Conservation (phyloP, 2,329 filamentous ascomycete species). For the Sarocladiaceae sp. region DNA sequence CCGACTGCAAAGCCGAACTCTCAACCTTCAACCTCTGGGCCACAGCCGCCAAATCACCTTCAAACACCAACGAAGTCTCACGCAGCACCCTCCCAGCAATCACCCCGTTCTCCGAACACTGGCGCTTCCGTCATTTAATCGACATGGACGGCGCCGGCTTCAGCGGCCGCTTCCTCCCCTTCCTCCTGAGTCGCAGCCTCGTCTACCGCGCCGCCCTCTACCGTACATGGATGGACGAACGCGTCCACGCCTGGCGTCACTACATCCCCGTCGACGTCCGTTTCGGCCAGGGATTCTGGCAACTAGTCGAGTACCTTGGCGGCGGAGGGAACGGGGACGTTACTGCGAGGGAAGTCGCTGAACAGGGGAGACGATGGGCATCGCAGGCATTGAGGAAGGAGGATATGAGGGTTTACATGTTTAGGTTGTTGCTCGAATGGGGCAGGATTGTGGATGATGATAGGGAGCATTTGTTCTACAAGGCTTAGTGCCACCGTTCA, state of each 20-base stretch:
- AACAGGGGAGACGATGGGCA: conserved; percentile 51
- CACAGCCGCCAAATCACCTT: background rate
- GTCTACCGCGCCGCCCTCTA: conserved; percentile 62
- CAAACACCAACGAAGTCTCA: background rate
- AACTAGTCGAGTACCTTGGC: conserved; percentile 33
- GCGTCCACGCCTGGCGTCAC: conserved; percentile 58
- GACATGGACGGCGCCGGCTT: conserved; percentile 70
- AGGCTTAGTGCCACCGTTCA: background rate
- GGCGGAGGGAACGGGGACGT: conserved; percentile 13
- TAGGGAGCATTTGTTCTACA: conserved; percentile 31
- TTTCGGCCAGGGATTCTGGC: conserved; percentile 54
- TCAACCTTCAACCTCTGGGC: conserved; percentile 36
- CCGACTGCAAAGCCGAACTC: conserved; percentile 34
- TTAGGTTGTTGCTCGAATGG: conserved; percentile 68
- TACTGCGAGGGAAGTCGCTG: conserved; percentile 17
- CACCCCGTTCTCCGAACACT: conserved; percentile 36
- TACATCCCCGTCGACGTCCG: conserved; percentile 57
- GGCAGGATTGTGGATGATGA: conserved; percentile 57
- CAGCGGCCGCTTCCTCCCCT: conserved; percentile 61
- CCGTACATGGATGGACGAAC: conserved; percentile 60
- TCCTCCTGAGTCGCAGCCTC: conserved; percentile 60
- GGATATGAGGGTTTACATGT: conserved; percentile 74
- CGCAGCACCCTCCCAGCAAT: background rate
- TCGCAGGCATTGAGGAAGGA: conserved; percentile 54
- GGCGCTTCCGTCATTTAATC: conserved; percentile 58